phyloP scores from a whole-genome alignment of 306 rosid genomes.

The Quercus bicolor region DNA sequence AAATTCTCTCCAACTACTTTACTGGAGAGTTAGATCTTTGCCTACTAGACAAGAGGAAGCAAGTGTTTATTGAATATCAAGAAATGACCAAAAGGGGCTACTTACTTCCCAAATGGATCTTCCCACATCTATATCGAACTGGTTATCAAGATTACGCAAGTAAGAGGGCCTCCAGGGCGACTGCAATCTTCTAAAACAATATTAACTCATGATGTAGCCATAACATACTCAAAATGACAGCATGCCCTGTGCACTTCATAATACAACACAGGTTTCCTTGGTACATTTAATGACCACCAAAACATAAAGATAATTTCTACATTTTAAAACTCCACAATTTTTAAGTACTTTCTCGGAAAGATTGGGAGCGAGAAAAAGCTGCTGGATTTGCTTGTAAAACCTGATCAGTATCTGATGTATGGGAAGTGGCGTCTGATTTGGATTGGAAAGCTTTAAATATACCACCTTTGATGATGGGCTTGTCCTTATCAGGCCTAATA shows the following conservation, averaged over 20 bases:
- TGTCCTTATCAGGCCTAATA: slow-evolving; percentile 30
- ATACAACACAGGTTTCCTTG: slow-evolving; percentile 11
- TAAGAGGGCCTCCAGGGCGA: slow-evolving; percentile 5
- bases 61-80: neutral
- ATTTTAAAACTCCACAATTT: neutral
- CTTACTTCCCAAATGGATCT: slow-evolving; percentile 5
- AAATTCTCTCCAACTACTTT: neutral
- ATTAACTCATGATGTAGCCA: slow-evolving; percentile 7
- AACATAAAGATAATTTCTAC: neutral
- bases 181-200: slow-evolving; percentile 13
- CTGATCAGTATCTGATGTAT: slow-evolving; percentile 29
- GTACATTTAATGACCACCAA: slow-evolving; percentile 7
- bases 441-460: slow-evolving; percentile 53
- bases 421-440: slow-evolving; percentile 29
- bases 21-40: neutral
- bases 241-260: slow-evolving; percentile 12
- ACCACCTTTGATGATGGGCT: slow-evolving; percentile 40
- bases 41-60: neutral
- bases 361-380: slow-evolving; percentile 52
- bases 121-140: neutral
- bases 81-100: neutral
- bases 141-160: neutral
- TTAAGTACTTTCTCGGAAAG: slow-evolving; percentile 43
- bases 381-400: slow-evolving; percentile 60
- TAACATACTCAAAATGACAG: slow-evolving; percentile 6